These are phyloP conservation scores for Panaeolus papilionaceus DNA, from an alignment of 768 basidiomycete species.

Conservation along the genomic window DNA sequence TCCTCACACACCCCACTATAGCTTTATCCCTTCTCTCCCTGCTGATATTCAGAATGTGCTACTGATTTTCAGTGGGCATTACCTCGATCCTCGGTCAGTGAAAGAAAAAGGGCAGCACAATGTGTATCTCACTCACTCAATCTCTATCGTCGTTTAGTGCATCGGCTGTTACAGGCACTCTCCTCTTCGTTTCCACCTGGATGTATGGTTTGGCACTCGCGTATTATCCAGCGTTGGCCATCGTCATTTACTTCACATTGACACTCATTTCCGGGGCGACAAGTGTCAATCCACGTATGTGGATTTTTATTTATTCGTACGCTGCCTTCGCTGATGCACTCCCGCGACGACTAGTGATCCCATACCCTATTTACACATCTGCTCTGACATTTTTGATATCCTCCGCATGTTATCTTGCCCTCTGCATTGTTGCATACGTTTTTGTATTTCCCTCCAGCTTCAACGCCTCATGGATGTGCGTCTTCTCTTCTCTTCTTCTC, in stretches of 20 bases:
- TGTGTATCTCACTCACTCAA: neutral
- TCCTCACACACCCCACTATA: neutral
- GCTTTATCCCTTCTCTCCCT: neutral
- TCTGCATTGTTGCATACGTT: neutral
- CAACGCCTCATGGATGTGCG: neutral
- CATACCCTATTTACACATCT: neutral
- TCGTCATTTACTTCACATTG: neutral
- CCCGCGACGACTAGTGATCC: neutral
- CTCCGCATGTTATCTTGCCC: conserved; percentile 1
- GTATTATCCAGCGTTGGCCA: neutral
- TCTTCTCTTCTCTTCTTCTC: neutral
- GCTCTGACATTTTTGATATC: neutral
- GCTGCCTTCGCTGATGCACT: neutral
- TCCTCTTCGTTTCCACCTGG: conserved; percentile 6
- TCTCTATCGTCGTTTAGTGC: neutral
- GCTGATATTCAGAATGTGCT: neutral
- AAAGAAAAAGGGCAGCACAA: neutral
- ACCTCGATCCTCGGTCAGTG: neutral
- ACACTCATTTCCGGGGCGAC: neutral
- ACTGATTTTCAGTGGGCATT: neutral
- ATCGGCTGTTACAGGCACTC: neutral
- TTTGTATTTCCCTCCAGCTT: neutral
- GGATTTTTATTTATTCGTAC: neutral
- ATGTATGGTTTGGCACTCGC: neutral
- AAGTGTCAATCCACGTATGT: conserved; percentile 1